A percentile compares a stretch with the other conserved stretches of the same genome.
Conservation (phyloP, 192 early-diverging fungal genomes). For the Podila minutissima region DNA sequence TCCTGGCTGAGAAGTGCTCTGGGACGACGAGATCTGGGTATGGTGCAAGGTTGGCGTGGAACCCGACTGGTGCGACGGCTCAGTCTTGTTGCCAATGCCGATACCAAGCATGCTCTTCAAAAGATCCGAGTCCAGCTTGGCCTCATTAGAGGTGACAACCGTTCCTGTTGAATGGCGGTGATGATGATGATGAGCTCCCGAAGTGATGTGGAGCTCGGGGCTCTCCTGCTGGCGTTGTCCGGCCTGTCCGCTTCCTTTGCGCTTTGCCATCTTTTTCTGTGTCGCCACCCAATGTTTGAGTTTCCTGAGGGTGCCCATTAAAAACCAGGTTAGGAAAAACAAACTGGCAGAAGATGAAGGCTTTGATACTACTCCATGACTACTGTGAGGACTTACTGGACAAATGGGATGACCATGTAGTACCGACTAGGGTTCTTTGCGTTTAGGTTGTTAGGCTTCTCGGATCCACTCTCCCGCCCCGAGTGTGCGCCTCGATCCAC, state of each 20-base stretch:
- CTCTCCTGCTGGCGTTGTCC: too few species aligned
- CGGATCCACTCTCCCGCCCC: conserved; percentile 45
- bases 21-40: too few species aligned
- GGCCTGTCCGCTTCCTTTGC: conserved; percentile 6
- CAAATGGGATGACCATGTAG: conserved; percentile 80
- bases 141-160: conserved; percentile 11
- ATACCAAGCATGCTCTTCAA: conserved; percentile 53
- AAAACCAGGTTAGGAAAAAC: too few species aligned
- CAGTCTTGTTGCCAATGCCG: conserved; percentile 5
- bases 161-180: background rate
- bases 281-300: conserved; percentile 39
- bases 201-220: too few species aligned
- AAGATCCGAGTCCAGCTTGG: conserved; percentile 31
- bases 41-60: too few species aligned
- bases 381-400: conserved; percentile 52
- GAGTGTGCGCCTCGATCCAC: conserved; percentile 33
- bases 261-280: conserved; percentile 27
- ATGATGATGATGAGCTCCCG: too few species aligned
- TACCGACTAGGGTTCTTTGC: conserved; percentile 61
- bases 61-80: too few species aligned
- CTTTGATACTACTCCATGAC: too few species aligned
- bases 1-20: too few species aligned
- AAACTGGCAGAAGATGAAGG: too few species aligned
- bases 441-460: conserved; percentile 35
- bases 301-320: conserved; percentile 9